Percentiles rank a stretch among this genome's conserved stretches.
Evolutionary conservation across 176 grass and related monocot species (phyloP).

Genomic region (Bromus sterilis): DNA sequence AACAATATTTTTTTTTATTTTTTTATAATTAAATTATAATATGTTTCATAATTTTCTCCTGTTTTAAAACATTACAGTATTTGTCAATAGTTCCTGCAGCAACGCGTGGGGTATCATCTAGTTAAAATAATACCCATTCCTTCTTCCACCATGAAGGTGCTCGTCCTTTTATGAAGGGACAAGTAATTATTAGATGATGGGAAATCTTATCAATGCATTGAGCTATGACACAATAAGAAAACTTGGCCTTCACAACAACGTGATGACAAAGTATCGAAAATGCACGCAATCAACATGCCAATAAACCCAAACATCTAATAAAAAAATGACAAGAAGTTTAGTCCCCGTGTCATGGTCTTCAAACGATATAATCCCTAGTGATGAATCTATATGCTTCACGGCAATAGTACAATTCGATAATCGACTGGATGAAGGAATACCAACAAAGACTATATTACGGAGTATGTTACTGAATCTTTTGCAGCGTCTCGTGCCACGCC

Average conservation of each 20-base stretch:
- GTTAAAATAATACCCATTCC: neutral
- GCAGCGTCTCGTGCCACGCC: no score
- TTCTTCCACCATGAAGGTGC: neutral
- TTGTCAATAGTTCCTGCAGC: no score
- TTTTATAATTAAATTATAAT: no score
- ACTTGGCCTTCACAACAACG: neutral
- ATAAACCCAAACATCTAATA: neutral
- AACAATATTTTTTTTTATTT: no score
- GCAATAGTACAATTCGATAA: no score
- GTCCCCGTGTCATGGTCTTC: neutral
- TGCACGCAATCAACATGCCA: neutral
- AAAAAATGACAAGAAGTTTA: neutral
- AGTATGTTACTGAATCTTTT: no score
- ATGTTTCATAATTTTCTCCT: no score
- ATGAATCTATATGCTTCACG: neutral
- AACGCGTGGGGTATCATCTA: no score
- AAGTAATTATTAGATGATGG: neutral
- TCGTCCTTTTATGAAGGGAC: neutral
- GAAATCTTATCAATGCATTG: neutral
- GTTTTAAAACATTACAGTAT: no score
- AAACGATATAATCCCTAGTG: neutral
- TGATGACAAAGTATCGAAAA: neutral
- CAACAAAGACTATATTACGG: no score
- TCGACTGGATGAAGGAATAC: no score
- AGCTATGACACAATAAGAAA: neutral